phyloP scores from a whole-genome alignment of 768 basidiomycete genomes.

The Lenzites betulinus region DNA sequence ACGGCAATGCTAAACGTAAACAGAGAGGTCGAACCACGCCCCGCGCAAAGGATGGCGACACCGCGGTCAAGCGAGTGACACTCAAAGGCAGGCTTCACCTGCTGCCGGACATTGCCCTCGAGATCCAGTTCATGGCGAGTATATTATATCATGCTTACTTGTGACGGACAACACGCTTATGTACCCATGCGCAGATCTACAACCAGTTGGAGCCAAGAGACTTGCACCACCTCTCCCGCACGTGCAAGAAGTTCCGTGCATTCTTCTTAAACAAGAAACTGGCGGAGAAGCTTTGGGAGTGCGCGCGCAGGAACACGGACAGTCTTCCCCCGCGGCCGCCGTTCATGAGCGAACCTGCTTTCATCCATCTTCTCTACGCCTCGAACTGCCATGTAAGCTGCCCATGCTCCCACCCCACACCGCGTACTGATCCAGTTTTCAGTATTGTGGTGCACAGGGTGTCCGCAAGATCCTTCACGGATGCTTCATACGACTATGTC shows the following conservation, averaged over 20 bases:
- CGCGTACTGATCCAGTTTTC: not conserved
- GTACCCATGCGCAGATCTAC: not conserved
- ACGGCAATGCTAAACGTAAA: no score
- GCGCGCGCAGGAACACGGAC: not conserved
- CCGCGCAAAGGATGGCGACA: no score
- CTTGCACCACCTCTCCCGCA: slow-evolving; percentile 3
- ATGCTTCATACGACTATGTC: not conserved
- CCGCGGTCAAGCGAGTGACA: no score
- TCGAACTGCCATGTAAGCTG: not conserved
- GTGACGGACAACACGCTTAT: not conserved
- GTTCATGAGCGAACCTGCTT: slow-evolving; percentile 4
- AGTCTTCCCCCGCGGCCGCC: not conserved
- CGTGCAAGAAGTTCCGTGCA: slow-evolving; percentile 7
- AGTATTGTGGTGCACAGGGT: not conserved
- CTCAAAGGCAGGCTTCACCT: not conserved
- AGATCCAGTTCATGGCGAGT: not conserved
- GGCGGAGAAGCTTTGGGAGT: not conserved
- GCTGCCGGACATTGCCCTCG: not conserved
- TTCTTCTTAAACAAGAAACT: not conserved
- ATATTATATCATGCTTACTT: no score
- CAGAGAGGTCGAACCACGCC: no score
- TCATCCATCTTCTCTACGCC: slow-evolving; percentile 5
- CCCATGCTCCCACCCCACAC: not conserved
- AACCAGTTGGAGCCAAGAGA: not conserved
- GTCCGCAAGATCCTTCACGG: not conserved